Evolutionary conservation across 345 rosid species (phyloP), one percentile per base, ranked within the genome.

Genomic region (Trapa incisa): DNA sequence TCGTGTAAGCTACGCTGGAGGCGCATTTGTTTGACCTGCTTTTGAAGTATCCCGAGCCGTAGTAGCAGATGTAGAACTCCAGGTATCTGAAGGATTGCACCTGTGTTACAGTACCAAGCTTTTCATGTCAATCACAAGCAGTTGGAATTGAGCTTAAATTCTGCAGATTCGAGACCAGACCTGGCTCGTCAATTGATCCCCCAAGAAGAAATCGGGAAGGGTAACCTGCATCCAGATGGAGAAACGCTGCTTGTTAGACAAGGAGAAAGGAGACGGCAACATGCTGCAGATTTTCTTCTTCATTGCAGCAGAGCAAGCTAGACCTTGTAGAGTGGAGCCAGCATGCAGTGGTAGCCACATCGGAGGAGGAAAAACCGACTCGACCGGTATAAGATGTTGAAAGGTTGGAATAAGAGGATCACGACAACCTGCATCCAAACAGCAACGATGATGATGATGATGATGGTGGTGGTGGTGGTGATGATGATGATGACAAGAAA

Each of bases 181-280:
- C 87, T 89, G 96, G 79, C 87, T 85, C 4, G 97, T 91, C 16
- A 91, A 71, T 47, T 91, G 97, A 75, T 91, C 95, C 29, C 86
- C 92, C 61, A 91, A 80, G 82, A 91, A 83, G 80, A 88, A 91
- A 73, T 91, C 97, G 33, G 90, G 86, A 36, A 91, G 84, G 16
- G 82, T 79, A 67, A 91, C 88, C 96, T 90, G 64, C 68, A 41
- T 0, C 29, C 29, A 22, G 29, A 22, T 22, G 29, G 29, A 22
- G 29, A 22, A 22, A 22, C 29, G 29, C 29, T 22, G 29, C 29
- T 22, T 22, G 29, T 22, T 22, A 22, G 29, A 22, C 29, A 22
- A 22, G 29, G 29, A 22, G 29, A 22, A 22, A 22, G 29, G 29
- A 22, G 29, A 22, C 29, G 29, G 29, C 29, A 22, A 22, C 29